These are phyloP conservation scores for Coemansia sp. DNA, from an alignment of 192 early-diverging fungal genomes.

Conservation along the genomic window DNA sequence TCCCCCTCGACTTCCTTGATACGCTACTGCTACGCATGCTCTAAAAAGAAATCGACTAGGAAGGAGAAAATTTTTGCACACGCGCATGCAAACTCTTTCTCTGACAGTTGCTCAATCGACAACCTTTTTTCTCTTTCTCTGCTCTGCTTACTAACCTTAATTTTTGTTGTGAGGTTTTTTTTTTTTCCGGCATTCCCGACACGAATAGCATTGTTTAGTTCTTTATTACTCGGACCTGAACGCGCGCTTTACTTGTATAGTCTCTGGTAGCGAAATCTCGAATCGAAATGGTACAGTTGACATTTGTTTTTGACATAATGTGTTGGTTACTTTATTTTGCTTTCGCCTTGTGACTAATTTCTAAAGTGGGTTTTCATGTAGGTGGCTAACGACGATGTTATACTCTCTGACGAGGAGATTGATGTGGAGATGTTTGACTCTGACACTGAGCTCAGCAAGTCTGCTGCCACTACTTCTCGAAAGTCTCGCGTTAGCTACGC, in stretches of 20 bases:
- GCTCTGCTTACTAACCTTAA: slow-evolving; percentile 3
- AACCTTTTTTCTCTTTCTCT: background rate
- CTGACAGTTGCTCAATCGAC: background rate
- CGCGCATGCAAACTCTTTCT: background rate
- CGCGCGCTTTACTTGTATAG: background rate
- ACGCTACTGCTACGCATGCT: background rate
- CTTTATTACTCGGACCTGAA: background rate
- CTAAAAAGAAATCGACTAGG: background rate
- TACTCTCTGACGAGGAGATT: slow-evolving; percentile 55
- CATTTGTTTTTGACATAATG: background rate
- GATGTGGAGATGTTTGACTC: slow-evolving; percentile 59
- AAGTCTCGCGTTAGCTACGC: slow-evolving; percentile 18
- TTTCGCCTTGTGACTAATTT: background rate
- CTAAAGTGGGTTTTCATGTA: background rate
- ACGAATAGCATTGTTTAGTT: background rate
- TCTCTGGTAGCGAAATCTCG: background rate
- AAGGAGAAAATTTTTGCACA: background rate
- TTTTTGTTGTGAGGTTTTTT: background rate
- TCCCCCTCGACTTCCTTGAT: background rate
- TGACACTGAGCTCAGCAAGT: slow-evolving; percentile 49
- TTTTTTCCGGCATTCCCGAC: background rate
- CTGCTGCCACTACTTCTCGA: slow-evolving; percentile 4
- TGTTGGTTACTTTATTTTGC: background rate
- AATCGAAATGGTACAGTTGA: slow-evolving; percentile 9
- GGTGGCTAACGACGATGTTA: slow-evolving; percentile 25